Percentiles rank a stretch among this genome's conserved stretches.
phyloP scores from a whole-genome alignment of 352 stramenopile species.

The Bremia lactucae region DNA sequence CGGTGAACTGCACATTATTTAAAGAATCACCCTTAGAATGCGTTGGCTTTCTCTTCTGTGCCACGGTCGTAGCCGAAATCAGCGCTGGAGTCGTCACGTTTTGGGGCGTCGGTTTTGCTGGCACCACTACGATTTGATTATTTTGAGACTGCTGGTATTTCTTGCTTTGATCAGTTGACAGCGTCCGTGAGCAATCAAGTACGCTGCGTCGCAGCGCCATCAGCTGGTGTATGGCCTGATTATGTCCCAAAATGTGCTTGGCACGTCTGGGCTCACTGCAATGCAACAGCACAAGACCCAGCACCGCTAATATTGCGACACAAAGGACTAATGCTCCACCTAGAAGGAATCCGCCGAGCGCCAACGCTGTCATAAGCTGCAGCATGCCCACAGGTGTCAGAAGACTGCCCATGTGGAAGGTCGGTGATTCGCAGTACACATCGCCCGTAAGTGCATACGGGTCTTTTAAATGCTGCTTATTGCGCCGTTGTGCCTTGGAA shows the following conservation, averaged over 20 bases:
- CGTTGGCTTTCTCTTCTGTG: slow-evolving; percentile 7
- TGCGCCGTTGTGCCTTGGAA: slow-evolving; percentile 23
- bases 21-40: slow-evolving; percentile 4
- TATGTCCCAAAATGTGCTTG: slow-evolving; percentile 10
- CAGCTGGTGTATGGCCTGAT: slow-evolving; percentile 11
- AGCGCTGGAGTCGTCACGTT: slow-evolving; percentile 17
- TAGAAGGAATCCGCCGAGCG: slow-evolving; percentile 27
- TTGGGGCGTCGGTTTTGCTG: slow-evolving; percentile 11
- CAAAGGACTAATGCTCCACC: slow-evolving; percentile 32
- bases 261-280: slow-evolving; percentile 4
- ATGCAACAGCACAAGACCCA: slow-evolving; percentile 15
- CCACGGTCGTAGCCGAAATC: slow-evolving; percentile 7
- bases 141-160: slow-evolving; percentile 7
- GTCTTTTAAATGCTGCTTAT: slow-evolving; percentile 19
- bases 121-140: slow-evolving; percentile 16
- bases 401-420: slow-evolving; percentile 28
- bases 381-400: slow-evolving; percentile 25
- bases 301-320: slow-evolving; percentile 10
- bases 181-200: slow-evolving; percentile 44
- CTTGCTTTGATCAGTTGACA: slow-evolving; percentile 41
- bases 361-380: slow-evolving; percentile 18
- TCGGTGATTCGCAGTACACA: slow-evolving; percentile 15
- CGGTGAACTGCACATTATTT: slow-evolving; percentile 13
- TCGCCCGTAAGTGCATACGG: slow-evolving; percentile 21
- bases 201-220: slow-evolving; percentile 30